These are phyloP conservation scores for Macrocybe gigantea DNA, from an alignment of 768 basidiomycete genomes.

Conservation along the genomic window DNA sequence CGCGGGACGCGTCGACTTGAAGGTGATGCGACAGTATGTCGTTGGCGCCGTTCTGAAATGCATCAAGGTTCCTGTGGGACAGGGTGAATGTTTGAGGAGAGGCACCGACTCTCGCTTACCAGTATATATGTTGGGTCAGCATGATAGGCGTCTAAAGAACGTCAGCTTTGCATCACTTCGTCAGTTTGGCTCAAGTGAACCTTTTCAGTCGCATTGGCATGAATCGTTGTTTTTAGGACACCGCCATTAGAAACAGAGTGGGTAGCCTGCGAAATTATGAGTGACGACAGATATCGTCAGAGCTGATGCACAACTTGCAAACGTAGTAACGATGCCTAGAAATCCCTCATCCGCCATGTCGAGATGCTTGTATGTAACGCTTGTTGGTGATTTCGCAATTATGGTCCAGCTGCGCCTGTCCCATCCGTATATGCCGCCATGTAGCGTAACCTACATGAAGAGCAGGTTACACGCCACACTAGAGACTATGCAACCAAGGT, in stretches of 20 bases:
- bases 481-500: neutral
- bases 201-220: conserved; percentile 37
- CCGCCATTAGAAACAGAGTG: conserved; percentile 39
- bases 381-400: conserved; percentile 30
- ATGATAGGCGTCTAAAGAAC: conserved; percentile 39
- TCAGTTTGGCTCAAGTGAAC: conserved; percentile 6
- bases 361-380: conserved; percentile 43
- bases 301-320: conserved; percentile 19
- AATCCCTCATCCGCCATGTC: conserved; percentile 48
- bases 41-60: conserved; percentile 32
- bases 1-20: conserved; percentile 13
- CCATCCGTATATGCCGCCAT: conserved; percentile 49
- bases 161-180: neutral
- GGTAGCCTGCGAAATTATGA: conserved; percentile 26
- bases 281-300: neutral
- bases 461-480: neutral
- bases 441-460: conserved; percentile 37
- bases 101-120: conserved; percentile 17
- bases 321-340: conserved; percentile 36
- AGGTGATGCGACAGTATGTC: conserved; percentile 24
- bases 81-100: neutral
- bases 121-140: conserved; percentile 48
- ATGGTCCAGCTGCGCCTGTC: conserved; percentile 49
- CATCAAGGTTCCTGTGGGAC: conserved; percentile 37
- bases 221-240: conserved; percentile 30